Conservation (phyloP, 2,329 filamentous ascomycete species). For the Lithohypha guttulata region DNA sequence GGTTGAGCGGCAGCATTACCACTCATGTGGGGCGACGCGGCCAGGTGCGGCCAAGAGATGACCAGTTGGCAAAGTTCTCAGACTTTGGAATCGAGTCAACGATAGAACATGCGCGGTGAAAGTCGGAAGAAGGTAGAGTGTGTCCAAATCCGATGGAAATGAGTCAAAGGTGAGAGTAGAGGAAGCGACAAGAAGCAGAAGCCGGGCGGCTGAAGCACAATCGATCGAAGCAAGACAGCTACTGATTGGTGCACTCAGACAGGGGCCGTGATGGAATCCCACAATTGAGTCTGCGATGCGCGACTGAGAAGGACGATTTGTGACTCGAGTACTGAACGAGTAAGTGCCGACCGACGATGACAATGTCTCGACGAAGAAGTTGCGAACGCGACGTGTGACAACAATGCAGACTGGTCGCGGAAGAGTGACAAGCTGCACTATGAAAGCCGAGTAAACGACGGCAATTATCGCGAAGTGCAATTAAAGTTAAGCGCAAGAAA, state of each 20-base stretch:
- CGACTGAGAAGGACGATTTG: not conserved
- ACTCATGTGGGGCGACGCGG: conserved; percentile 24
- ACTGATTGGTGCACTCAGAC: conserved; percentile 5
- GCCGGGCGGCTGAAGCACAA: conserved; percentile 8
- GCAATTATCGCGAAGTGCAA: not conserved
- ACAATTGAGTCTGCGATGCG: conserved; percentile 1
- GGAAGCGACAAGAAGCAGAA: conserved; percentile 8
- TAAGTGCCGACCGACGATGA: not conserved
- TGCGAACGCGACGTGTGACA: not conserved
- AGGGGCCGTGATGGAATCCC: conserved; percentile 1
- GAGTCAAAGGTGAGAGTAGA: conserved; percentile 4
- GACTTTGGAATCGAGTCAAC: conserved; percentile 1
- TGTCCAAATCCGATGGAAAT: conserved; percentile 4
- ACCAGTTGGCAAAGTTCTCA: too few species aligned
- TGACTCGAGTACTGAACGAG: not conserved
- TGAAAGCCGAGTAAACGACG: not conserved
- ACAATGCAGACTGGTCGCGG: not conserved
- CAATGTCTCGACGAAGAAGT: too few species aligned
- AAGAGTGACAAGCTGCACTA: too few species aligned
- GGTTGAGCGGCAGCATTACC: conserved; percentile 21
- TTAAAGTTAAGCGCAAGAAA: not conserved
- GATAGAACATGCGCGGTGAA: conserved; percentile 6
- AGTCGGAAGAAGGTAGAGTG: not conserved
- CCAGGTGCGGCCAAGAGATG: conserved; percentile 14
- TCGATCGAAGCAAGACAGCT: conserved; percentile 3